Base-by-base conservation (phyloP, 2,329 filamentous ascomycete genomes). In the Xylaria sp. region DNA sequence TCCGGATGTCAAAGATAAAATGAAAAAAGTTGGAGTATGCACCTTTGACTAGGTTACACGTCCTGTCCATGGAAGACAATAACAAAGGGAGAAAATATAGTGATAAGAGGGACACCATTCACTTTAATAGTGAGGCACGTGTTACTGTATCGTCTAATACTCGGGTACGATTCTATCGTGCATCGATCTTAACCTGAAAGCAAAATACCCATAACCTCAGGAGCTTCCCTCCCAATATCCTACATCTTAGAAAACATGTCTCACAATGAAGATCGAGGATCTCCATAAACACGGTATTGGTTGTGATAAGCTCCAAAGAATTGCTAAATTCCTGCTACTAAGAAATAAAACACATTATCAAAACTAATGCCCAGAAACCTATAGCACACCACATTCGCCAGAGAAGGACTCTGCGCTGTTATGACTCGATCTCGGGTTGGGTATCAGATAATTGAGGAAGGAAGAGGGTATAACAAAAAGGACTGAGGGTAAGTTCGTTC, bases 401-500 rank as follows among this genome's bases (percentile, higher is more conserved):
- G 57, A 44, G 13, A 57, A 28, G 46, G n/a, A 40, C 56, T 65
- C 62, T n/a, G 46, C 23, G 7, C 40, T 56, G 58, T 40, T 23
- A 66, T 59, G 59, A 54, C 36, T 57, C 59, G 36, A 63, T 63
- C 60, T 67, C 61, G 54, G 63, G 59, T 49, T 40, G 69, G 69
- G 69, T 71, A 71, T 71, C 69, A 61, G 46, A 38, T 67, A 65
- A 66, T 53, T 33, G 56, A 62, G 46, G 26, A 38, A 48, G 58
- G 3, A 23, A 54, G 17, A n/a, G 51, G 36, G 48, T 56, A 51
- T 59, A 66, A 59, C 40, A 57, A 49, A 64, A 71, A 42, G n/a
- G 53, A 59, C 20, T 36, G 36, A 26, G 13, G 17, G 40, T 46
- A 59, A 44, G 40, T 38, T 44, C 58, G 58, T 61, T 49, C 33